Base-by-base conservation (phyloP, 2,329 filamentous ascomycete species). In the Aspergillus sp. region DNA sequence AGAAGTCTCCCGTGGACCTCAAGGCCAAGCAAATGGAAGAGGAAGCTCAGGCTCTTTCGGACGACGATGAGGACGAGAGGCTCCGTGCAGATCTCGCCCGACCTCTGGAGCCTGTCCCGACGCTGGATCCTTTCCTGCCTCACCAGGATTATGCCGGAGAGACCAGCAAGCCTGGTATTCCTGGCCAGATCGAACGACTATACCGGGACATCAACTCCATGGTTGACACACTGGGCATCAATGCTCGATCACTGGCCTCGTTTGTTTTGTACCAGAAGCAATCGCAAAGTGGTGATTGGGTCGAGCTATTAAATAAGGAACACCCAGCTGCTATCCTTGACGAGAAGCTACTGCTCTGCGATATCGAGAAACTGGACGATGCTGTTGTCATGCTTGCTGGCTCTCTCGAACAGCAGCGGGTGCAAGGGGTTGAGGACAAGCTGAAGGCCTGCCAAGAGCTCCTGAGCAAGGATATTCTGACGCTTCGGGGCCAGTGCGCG, bases 161-260 rank as follows among this genome's bases (percentile, higher is more conserved):
- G 53, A 77, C 76, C 7, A 72, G 71, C 49, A 81, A 81, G 62
- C 78, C 78, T 42, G 81, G 80, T 30, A 76, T 83, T 58, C 78
- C 80, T 1, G 80, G 80, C 7, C 80, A 82, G 65, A 80, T 82
- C 49, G 81, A 83, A 67, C 73, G 76, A 54, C 67, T 83, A 2
- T 82, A 81, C 62, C 78, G 80, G 11, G 81, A 83, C 60, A 81
- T 82, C 63, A 83, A 82, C 74, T 90, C 90, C 11, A 99, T 98
- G 95, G 88, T 99, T 47, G 92, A 97, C 69, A 94, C 91, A 0
- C 80, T 98, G 42, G 94, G 94, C 8, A 84, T 97, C 53, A 98
- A 98, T 72, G 87, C 90, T 5, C 85, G 94, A 15, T 87, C 83
- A 7, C 69, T 89, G 44, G 76, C 81, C 19, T 79, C 82, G 0